phyloP scores from a whole-genome alignment of 2,329 filamentous ascomycete species.

The Aurifilum marmelostoma region DNA sequence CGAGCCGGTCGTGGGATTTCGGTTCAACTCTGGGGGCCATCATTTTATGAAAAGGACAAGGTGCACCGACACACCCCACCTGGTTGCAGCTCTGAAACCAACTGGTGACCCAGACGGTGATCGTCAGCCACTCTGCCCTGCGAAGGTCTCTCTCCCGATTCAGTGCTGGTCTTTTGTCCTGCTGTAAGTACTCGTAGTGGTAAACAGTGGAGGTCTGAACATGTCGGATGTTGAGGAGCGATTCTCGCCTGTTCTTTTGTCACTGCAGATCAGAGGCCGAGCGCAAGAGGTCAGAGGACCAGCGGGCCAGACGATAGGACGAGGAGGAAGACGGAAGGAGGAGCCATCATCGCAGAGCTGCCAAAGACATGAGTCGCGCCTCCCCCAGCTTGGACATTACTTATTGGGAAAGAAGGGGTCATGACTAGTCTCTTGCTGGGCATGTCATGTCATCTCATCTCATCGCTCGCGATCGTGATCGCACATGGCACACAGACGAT shows the following conservation, averaged over 20 bases:
- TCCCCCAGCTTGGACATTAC: background rate
- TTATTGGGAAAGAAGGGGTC: background rate
- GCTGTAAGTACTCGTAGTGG: no score
- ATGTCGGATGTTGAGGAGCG: no score
- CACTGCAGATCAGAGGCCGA: background rate
- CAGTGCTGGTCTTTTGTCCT: background rate
- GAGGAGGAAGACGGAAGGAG: background rate
- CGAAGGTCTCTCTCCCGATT: background rate
- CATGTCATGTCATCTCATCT: background rate
- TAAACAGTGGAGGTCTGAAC: background rate
- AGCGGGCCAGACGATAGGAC: background rate
- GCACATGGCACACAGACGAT: background rate
- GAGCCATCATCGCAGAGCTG: background rate
- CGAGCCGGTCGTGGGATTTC: conserved; percentile 17
- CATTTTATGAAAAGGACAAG: conserved; percentile 12
- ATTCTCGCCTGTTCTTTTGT: background rate
- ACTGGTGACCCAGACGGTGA: background rate
- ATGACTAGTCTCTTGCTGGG: conserved; percentile 4
- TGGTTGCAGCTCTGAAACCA: conserved; percentile 21
- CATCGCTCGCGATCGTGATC: background rate
- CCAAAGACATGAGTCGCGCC: background rate
- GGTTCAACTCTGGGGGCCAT: conserved; percentile 7
- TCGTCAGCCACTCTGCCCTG: background rate
- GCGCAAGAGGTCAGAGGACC: background rate
- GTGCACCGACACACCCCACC: background rate